A percentile compares a stretch with the other conserved stretches of the same genome.
phyloP scores from a whole-genome alignment of 495 filamentous ascomycete species.

The Penicillium macrosclerotiorum region DNA sequence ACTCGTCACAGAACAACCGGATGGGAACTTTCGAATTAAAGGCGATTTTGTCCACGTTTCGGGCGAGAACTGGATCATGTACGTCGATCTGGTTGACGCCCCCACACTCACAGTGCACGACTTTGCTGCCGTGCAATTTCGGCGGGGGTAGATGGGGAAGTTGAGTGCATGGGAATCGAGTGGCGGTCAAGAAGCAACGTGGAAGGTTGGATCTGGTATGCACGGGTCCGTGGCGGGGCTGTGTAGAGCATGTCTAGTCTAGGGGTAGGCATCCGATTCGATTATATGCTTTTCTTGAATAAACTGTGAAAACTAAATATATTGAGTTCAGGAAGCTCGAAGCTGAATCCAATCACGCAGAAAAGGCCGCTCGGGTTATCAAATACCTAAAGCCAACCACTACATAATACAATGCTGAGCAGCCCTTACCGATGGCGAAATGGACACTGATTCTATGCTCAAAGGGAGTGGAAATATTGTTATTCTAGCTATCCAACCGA shows the following conservation, averaged over 20 bases:
- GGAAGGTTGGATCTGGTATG: neutral
- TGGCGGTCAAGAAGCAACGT: neutral
- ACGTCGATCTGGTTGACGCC: neutral
- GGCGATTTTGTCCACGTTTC: neutral
- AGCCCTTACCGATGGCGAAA: too few relatives aligned
- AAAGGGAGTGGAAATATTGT: too few relatives aligned
- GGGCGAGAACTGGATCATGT: neutral
- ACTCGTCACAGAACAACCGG: neutral
- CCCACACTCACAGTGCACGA: neutral
- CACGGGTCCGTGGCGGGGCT: neutral
- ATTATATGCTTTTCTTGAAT: too few relatives aligned
- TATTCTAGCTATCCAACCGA: too few relatives aligned
- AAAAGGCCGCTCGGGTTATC: too few relatives aligned
- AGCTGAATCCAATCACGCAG: too few relatives aligned
- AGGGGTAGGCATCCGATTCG: too few relatives aligned
- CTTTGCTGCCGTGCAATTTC: neutral
- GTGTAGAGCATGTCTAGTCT: neutral
- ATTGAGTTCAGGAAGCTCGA: too few relatives aligned
- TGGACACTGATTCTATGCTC: too few relatives aligned
- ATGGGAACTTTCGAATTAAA: neutral
- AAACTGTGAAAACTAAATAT: too few relatives aligned
- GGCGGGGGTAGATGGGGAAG: neutral
- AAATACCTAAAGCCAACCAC: too few relatives aligned
- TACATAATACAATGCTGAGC: too few relatives aligned
- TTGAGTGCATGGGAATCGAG: neutral